Conservation (phyloP, 192 early-diverging fungal species). For the Cetraspora pellucida region DNA sequence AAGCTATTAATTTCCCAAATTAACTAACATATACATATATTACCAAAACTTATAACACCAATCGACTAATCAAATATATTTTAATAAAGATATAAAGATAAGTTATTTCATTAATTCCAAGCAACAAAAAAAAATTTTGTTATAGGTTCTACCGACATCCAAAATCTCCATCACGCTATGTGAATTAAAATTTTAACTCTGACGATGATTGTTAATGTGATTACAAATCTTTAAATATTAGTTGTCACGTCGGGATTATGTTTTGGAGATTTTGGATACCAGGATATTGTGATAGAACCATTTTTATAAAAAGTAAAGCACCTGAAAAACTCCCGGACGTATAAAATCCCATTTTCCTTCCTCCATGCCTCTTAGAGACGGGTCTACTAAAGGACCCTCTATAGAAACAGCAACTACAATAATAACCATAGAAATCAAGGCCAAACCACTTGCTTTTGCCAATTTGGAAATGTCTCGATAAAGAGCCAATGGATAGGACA, state of each 20-base stretch:
- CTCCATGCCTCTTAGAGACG: constrained; percentile 52
- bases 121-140: constrained; percentile 14
- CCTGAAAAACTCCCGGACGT: constrained; percentile 67
- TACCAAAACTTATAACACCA: constrained; percentile 89
- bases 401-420: constrained; percentile 72
- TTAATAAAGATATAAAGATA: constrained; percentile 33
- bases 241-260: no score
- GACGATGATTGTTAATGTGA: no score
- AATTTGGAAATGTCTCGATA: constrained; percentile 87
- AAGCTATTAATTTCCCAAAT: not conserved
- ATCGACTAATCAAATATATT: constrained; percentile 48
- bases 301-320: constrained; percentile 5
- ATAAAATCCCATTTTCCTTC: constrained; percentile 45
- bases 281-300: no score
- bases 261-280: no score
- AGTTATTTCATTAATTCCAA: constrained; percentile 23
- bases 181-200: no score
- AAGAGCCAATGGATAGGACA: constrained; percentile 85
- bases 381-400: constrained; percentile 65
- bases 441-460: constrained; percentile 86
- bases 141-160: no score
- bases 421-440: constrained; percentile 79
- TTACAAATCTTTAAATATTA: no score
- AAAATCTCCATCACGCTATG: no score
- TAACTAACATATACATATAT: not conserved